A percentile compares a stretch with the other conserved stretches of the same genome.
These are phyloP conservation scores for Pleurotus citrinopileatus DNA, from an alignment of 768 basidiomycete species.

Conservation along the genomic window DNA sequence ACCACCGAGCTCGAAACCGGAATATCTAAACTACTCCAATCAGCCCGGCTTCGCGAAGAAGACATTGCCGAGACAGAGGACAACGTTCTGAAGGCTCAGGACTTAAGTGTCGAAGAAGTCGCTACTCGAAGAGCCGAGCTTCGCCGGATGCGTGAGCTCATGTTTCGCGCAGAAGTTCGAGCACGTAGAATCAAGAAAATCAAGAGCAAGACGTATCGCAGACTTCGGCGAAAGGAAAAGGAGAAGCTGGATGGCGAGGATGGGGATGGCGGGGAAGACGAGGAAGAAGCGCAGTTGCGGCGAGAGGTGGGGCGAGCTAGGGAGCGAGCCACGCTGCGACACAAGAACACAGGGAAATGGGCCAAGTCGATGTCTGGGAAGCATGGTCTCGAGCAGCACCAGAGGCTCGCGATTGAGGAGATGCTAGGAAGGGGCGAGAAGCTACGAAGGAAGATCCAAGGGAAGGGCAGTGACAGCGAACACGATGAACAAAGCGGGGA, in stretches of 20 bases:
- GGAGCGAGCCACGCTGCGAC: slow-evolving; percentile 86
- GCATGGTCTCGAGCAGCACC: slow-evolving; percentile 54
- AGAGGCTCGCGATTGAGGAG: slow-evolving; percentile 67
- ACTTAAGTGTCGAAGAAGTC: slow-evolving; percentile 84
- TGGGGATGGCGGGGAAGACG: slow-evolving; percentile 47
- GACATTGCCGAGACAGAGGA: slow-evolving; percentile 79
- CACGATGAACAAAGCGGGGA: slow-evolving; percentile 35
- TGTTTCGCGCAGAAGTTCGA: slow-evolving; percentile 90
- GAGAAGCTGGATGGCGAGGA: slow-evolving; percentile 53
- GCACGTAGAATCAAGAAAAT: slow-evolving; percentile 91
- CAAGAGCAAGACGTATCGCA: slow-evolving; percentile 91
- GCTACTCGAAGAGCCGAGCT: slow-evolving; percentile 77
- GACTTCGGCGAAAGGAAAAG: slow-evolving; percentile 75
- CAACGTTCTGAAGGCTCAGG: slow-evolving; percentile 67
- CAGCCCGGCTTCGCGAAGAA: slow-evolving; percentile 79
- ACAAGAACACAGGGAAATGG: slow-evolving; percentile 89
- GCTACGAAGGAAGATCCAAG: slow-evolving; percentile 72
- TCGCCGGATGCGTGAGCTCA: slow-evolving; percentile 85
- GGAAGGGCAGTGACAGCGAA: slow-evolving; percentile 55
- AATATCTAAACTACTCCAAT: slow-evolving; percentile 75
- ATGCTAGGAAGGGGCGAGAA: slow-evolving; percentile 85
- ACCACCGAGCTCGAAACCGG: slow-evolving; percentile 82
- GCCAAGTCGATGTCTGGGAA: slow-evolving; percentile 70
- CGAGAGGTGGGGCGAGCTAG: slow-evolving; percentile 77
- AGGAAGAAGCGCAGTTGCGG: slow-evolving; percentile 56